Conservation (phyloP, 192 early-diverging fungal species). For the Backusella macrospora region DNA sequence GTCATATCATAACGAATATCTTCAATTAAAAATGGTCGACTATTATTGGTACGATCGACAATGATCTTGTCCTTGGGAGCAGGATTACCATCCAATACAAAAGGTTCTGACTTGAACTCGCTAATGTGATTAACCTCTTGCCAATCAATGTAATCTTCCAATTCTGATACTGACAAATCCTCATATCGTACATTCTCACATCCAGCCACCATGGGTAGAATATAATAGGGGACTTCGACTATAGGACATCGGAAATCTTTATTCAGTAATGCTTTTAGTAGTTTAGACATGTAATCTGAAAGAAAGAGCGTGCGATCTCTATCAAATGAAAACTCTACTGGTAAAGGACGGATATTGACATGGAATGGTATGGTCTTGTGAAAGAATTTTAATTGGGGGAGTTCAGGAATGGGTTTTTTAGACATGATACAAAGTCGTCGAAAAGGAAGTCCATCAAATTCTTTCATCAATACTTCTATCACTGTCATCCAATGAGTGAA, state of each 20-base stretch:
- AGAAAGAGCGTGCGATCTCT: conserved; percentile 45
- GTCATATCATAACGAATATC: conserved; percentile 36
- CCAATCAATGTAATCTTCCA: conserved; percentile 46
- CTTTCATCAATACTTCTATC: conserved; percentile 33
- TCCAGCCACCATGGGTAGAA: conserved; percentile 51
- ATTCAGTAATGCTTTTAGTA: conserved; percentile 51
- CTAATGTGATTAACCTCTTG: conserved; percentile 40
- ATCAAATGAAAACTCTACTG: conserved; percentile 28
- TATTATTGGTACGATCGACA: conserved; percentile 43
- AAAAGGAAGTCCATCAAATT: conserved; percentile 35
- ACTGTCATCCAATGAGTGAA: conserved; percentile 40
- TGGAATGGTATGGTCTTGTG: conserved; percentile 28
- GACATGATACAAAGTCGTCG: conserved; percentile 52
- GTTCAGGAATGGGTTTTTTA: conserved; percentile 39
- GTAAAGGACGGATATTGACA: conserved; percentile 28
- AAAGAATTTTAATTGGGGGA: conserved; percentile 41
- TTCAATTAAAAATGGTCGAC: conserved; percentile 49
- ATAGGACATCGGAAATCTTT: conserved; percentile 52
- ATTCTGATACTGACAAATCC: conserved; percentile 29
- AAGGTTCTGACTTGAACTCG: background rate
- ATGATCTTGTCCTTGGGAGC: conserved; percentile 37
- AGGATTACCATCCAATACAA: conserved; percentile 30
- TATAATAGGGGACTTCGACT: conserved; percentile 53
- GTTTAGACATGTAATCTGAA: conserved; percentile 55
- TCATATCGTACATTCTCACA: conserved; percentile 37